Evolutionary conservation across 2,329 filamentous ascomycete genomes (phyloP), one percentile per base, ranked within the genome.

Genomic region (Colletotrichum brevisporum): DNA sequence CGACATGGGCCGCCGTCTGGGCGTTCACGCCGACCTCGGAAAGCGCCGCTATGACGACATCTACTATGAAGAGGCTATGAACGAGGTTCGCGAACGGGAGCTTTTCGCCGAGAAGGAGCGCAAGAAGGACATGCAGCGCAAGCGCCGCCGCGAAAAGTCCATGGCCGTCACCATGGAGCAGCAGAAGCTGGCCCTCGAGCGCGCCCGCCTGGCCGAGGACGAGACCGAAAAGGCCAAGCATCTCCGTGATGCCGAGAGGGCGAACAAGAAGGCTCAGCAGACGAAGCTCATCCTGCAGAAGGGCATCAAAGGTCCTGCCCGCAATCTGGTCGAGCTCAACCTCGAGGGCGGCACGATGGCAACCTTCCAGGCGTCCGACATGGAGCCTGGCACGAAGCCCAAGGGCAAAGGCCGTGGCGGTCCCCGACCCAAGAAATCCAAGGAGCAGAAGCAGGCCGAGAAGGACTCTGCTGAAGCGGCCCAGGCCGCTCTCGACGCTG

Each of bases 81-180:
- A 92, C 61, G 92, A 97, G 75, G 95, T 98, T 2, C 93, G 96
- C 73, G 92, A 94, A 71, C 94, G 94, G 73, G 95, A 98, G 79
- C 86, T 98, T 8, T 92, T 92, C 70, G 94, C 95, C 70, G 96
- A 99, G 81, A 99, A 99, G 83, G 96, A 99, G 82, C 94, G 96
- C 73, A 99, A 99, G 85, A 99, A 99, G 84, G 96, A 99, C 77
- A 98, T 99, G 94, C 96, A 99, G 79, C 92, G 96, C 72, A 99
- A 98, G 84, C 90, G 96, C 69, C 91, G 96, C 51, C 92, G 96
- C 18, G 95, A 98, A 79, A 98, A 98, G 83, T 97, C 95, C 5
- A 94, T 98, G 86, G 94, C 94, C 4, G 92, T 97, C 69, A 95
- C 94, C 6, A 92, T 97, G 75, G 95, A 98, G 78, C 91, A 94